Conservation (phyloP, 495 filamentous ascomycete genomes). For the Aspergillus affinis region DNA sequence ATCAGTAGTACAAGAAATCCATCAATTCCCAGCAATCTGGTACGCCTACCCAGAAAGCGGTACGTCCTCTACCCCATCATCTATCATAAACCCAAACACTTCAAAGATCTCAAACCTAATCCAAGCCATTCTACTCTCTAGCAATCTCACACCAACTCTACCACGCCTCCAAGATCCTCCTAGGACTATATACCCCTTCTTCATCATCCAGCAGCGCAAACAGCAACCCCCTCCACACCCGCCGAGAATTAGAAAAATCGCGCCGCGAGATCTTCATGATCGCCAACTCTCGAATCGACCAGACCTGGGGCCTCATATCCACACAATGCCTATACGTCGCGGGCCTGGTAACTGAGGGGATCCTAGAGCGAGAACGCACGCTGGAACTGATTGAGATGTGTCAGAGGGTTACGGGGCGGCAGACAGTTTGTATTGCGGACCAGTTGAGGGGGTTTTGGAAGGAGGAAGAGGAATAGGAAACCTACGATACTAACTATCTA, state of each 20-base stretch:
- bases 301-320: slow-evolving; percentile 9
- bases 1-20: not conserved
- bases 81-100: not conserved
- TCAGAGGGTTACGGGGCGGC: slow-evolving; percentile 5
- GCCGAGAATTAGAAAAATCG: slow-evolving; percentile 4
- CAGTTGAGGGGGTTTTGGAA: not conserved
- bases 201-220: not conserved
- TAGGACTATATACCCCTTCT: not conserved
- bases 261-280: slow-evolving; percentile 8
- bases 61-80: not conserved
- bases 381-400: slow-evolving; percentile 8
- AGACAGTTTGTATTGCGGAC: not conserved
- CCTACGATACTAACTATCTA: no score
- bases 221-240: not conserved
- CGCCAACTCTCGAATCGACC: slow-evolving; percentile 1
- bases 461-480: no score
- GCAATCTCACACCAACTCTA: slow-evolving; percentile 9
- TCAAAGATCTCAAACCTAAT: not conserved
- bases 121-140: not conserved
- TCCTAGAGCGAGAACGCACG: slow-evolving; percentile 7
- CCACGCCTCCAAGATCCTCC: slow-evolving; percentile 15
- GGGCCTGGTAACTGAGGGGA: slow-evolving; percentile 4
- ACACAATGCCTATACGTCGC: slow-evolving; percentile 11
- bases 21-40: slow-evolving; percentile 7
- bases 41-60: slow-evolving; percentile 9